A percentile compares a stretch with the other conserved stretches of the same genome.
phyloP scores from a whole-genome alignment of 345 rosid species.

The Eucalyptus sp. region DNA sequence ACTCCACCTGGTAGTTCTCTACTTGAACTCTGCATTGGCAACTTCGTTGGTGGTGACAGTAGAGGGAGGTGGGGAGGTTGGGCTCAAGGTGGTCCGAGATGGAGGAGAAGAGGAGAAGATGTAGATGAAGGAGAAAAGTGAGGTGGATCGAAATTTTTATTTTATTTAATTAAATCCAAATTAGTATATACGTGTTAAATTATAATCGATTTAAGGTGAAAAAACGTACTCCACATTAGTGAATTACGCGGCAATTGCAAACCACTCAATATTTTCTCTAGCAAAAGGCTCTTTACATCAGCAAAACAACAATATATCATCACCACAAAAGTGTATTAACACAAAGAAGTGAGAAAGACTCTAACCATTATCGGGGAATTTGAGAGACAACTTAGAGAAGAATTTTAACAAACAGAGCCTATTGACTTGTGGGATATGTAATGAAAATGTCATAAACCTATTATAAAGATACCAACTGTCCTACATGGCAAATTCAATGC shows the following conservation, averaged over 20 bases:
- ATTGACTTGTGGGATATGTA: background rate
- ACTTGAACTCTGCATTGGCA: no score
- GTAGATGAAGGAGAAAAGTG: background rate
- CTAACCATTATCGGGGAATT: background rate
- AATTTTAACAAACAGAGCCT: background rate
- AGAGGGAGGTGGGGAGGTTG: background rate
- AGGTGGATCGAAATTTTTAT: background rate
- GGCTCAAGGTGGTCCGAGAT: background rate
- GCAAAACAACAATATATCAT: background rate
- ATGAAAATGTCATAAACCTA: background rate
- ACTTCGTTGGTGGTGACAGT: no score
- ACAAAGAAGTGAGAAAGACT: background rate
- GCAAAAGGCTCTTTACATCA: background rate
- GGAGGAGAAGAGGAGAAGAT: background rate
- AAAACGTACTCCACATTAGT: background rate
- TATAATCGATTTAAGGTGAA: no score
- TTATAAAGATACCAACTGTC: fast-evolving
- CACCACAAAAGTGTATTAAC: no score
- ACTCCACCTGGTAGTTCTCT: no score
- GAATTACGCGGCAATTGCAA: no score
- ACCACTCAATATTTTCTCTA: no score
- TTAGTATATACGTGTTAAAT: no score
- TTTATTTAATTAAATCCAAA: background rate
- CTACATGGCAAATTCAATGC: no score
- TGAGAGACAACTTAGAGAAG: background rate